These are phyloP conservation scores for Sclerotinia nivalis DNA, from an alignment of 2,329 filamentous ascomycete genomes.

Conservation along the genomic window DNA sequence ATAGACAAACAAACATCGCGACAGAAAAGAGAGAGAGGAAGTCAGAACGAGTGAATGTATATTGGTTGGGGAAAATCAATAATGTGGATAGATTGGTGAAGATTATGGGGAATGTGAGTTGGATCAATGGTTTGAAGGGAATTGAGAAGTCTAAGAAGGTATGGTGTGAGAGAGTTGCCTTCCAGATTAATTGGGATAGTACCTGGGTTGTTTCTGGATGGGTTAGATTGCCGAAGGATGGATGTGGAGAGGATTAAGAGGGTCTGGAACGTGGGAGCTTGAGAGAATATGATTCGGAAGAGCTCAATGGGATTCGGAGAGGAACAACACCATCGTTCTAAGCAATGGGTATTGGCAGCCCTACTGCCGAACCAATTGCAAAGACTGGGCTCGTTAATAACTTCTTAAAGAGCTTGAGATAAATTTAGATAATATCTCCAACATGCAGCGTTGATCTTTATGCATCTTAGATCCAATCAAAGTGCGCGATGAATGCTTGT, in stretches of 20 bases:
- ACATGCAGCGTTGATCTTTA: background rate
- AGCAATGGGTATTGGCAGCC: background rate
- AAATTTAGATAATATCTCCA: background rate
- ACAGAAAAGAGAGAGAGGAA: background rate
- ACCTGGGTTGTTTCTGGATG: background rate
- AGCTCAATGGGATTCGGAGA: background rate
- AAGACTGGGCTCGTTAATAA: background rate
- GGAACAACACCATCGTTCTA: background rate
- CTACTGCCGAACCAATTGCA: background rate
- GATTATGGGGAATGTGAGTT: background rate
- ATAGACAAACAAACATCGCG: background rate
- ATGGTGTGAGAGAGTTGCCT: background rate
- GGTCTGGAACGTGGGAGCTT: background rate
- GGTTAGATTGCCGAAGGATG: background rate
- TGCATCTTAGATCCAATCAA: too few species aligned
- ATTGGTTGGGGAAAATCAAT: constrained; percentile 8
- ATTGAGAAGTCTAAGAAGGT: background rate
- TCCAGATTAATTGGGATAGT: background rate
- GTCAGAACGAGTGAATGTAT: background rate
- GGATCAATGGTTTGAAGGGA: too few species aligned
- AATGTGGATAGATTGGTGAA: background rate
- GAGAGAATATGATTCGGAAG: background rate
- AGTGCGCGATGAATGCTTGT: too few species aligned
- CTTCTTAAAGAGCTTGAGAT: background rate
- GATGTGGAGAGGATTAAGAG: background rate